Evolutionary conservation across 1,284 basidiomycete genomes (phyloP), one percentile per base, ranked within the genome.

Genomic region (Boletus austroedulis): DNA sequence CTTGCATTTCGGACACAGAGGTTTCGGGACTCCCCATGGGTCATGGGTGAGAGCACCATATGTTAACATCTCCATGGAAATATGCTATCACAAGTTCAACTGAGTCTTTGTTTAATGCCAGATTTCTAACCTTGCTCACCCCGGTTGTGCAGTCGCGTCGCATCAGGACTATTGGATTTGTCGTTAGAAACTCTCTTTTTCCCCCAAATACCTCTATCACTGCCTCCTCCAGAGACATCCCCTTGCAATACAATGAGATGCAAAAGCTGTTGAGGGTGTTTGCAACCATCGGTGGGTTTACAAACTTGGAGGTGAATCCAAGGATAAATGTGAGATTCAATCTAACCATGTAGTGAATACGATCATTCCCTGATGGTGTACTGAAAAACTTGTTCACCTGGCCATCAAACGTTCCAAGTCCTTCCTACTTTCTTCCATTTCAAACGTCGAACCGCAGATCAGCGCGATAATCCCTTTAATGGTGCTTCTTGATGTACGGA

Each of bases 21-120:
- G 46, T 38, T 59, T 59, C 0, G 50, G 46, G 5, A 59, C 28
- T 14, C 55, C 55, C 55, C 55, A 59, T 15, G 50, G 50, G 26
- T n/a, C n/a, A n/a, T n/a, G n/a, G n/a, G n/a, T n/a, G n/a, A n/a
- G n/a, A n/a, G n/a, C n/a, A 29, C 55, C 58, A 11, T 57, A 59
- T 28, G 11, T n/a, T 29, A 59, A 21, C 14, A 46, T 46, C 24
- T 45, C 7, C 1, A 10, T 50, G 11, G n/a, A 26, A 19, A 59
- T 46, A 0, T 21, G 1, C 41, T 58, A 36, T 10, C 3, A 32
- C 7, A 9, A 9, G 26, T 41, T 1, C 9, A 23, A 17, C 19
- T 36, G 1, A 23, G 12, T 4, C 12, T 1, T 11, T 21, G 9
- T 5, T 21, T 21, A 10, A 21, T 1, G n/a, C 9, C 11, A 12